These are phyloP conservation scores for Trichosanthes truncata DNA, from an alignment of 306 rosid species.

Conservation along the genomic window DNA sequence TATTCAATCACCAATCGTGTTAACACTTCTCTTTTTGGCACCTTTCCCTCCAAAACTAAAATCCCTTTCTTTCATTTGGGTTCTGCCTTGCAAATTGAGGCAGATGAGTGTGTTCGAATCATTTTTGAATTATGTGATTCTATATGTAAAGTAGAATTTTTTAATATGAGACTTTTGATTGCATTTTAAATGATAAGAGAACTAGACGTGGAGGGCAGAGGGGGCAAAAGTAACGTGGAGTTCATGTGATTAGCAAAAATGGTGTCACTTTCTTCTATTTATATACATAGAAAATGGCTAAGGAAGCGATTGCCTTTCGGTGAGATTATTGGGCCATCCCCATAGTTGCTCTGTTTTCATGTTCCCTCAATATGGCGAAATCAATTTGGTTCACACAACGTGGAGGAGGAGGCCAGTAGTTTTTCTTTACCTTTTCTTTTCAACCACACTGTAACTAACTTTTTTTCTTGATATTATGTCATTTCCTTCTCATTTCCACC, in stretches of 20 bases:
- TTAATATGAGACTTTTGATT: no score
- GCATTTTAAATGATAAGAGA: no score
- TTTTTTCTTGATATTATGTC: background rate
- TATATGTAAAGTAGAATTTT: no score
- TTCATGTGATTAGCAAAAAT: background rate
- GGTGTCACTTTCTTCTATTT: background rate
- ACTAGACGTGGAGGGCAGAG: no score
- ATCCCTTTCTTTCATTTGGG: no score
- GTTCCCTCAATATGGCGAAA: background rate
- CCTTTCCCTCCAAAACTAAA: background rate
- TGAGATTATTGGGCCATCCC: background rate
- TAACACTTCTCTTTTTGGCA: background rate
- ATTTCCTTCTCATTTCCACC: background rate
- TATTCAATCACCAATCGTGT: background rate
- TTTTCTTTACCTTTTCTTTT: background rate
- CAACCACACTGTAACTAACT: background rate
- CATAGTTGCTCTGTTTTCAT: slow-evolving; percentile 9
- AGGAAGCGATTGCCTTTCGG: background rate
- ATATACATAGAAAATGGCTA: background rate
- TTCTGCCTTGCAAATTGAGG: no score
- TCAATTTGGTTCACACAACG: slow-evolving; percentile 2
- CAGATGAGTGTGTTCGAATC: no score
- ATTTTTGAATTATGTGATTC: no score
- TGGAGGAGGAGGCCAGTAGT: background rate
- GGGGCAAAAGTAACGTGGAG: background rate